phyloP scores from a whole-genome alignment of 345 rosid genomes.

The Dimocarpus longan region DNA sequence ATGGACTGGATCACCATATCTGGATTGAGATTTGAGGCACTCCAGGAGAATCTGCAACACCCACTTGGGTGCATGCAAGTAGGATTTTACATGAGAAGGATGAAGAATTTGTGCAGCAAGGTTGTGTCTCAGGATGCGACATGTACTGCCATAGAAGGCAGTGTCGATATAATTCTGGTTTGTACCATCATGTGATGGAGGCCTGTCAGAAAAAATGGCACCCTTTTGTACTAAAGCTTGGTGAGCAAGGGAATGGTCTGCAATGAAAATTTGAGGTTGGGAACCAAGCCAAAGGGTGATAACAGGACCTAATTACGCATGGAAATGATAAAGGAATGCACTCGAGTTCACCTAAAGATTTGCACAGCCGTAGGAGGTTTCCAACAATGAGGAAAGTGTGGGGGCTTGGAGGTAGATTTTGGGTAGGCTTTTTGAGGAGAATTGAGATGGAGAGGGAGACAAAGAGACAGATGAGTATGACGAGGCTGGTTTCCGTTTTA shows the following conservation, averaged over 20 bases:
- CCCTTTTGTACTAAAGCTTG: slow-evolving; percentile 50
- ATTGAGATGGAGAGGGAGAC: background rate
- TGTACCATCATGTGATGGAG: slow-evolving; percentile 31
- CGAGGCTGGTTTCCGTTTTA: slow-evolving; percentile 22
- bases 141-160: slow-evolving; percentile 34
- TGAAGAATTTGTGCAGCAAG: background rate
- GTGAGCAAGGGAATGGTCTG: slow-evolving; percentile 43
- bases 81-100: slow-evolving; percentile 2
- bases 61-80: background rate
- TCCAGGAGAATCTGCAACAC: too few relatives aligned
- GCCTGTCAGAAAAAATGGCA: slow-evolving; percentile 41
- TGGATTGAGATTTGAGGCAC: background rate
- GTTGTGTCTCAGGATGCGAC: slow-evolving; percentile 1
- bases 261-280: slow-evolving; percentile 40
- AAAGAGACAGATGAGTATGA: slow-evolving; percentile 6
- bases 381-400: slow-evolving; percentile 17
- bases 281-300: slow-evolving; percentile 40
- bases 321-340: slow-evolving; percentile 16
- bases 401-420: slow-evolving; percentile 30
- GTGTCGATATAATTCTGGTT: slow-evolving; percentile 46
- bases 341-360: slow-evolving; percentile 12
- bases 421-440: slow-evolving; percentile 7
- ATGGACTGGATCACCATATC: background rate
- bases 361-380: slow-evolving; percentile 18
- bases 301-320: slow-evolving; percentile 40